Percentiles rank a stretch among this genome's conserved stretches.
Conservation (phyloP, 176 grass and related monocot species). For the Poa annua region DNA sequence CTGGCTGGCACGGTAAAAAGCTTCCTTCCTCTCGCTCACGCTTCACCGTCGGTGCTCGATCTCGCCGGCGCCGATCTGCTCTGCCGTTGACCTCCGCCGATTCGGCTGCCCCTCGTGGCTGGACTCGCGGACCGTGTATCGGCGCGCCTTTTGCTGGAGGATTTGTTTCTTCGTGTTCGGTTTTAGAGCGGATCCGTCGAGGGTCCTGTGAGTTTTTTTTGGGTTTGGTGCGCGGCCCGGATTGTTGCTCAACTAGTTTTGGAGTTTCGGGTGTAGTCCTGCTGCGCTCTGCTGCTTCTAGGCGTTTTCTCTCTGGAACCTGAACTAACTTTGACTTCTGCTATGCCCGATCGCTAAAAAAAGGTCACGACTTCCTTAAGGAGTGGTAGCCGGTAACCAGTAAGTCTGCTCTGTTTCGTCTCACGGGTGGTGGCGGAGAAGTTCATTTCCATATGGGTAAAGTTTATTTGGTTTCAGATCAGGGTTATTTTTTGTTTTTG, state of each 20-base stretch:
- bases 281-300: not conserved
- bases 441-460: not conserved
- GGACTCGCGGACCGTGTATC: not conserved
- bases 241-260: conserved; percentile 3
- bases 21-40: not conserved
- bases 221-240: not conserved
- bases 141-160: not conserved
- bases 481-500: not conserved
- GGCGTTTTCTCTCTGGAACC: not conserved
- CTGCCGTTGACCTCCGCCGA: conserved; percentile 44
- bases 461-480: not conserved
- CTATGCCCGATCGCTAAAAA: not conserved
- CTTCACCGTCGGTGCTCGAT: not conserved
- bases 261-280: not conserved
- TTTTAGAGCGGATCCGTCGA: conserved; percentile 30
- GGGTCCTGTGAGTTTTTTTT: not conserved
- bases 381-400: not conserved
- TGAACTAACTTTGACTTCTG: not conserved
- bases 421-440: not conserved
- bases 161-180: not conserved
- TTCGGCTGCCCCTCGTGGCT: not conserved
- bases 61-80: conserved; percentile 43
- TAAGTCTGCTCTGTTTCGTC: no score
- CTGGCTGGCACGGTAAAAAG: conserved; percentile 24
- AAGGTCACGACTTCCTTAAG: not conserved